These are phyloP conservation scores for Kwoniella mangroviensis DNA, from an alignment of 768 basidiomycete genomes.

Conservation along the genomic window DNA sequence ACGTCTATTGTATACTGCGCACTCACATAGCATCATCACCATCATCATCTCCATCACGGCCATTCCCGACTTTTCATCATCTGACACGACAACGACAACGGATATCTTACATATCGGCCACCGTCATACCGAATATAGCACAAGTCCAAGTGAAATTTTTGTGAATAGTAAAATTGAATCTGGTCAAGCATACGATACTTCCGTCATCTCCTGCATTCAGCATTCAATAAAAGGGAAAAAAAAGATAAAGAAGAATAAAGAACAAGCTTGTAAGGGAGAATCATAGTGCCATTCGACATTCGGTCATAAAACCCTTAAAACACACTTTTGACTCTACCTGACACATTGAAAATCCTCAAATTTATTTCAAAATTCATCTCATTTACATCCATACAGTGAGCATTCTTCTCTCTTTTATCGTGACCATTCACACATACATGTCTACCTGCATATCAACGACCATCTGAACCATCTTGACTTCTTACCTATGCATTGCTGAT, in stretches of 20 bases:
- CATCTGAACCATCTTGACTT: background rate
- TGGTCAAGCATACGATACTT: background rate
- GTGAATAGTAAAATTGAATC: background rate
- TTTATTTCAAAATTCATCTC: too few relatives aligned
- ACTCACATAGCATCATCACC: background rate
- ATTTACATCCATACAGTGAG: background rate
- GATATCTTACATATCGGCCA: background rate
- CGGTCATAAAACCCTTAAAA: background rate
- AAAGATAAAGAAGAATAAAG: background rate
- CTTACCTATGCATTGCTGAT: background rate
- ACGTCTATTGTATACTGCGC: constrained; percentile 5
- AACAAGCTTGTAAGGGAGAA: background rate
- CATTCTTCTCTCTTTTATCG: background rate
- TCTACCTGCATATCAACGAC: background rate
- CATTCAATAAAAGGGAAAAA: background rate
- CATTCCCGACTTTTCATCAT: constrained; percentile 9
- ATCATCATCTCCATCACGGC: background rate
- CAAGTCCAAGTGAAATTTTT: background rate
- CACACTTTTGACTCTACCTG: background rate
- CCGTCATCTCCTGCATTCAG: background rate
- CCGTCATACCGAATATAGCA: background rate
- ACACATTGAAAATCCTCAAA: background rate
- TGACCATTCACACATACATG: background rate
- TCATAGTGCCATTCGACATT: background rate
- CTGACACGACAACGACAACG: background rate